Conservation (phyloP, 352 stramenopile genomes). For the Pythium grandisporangium region DNA sequence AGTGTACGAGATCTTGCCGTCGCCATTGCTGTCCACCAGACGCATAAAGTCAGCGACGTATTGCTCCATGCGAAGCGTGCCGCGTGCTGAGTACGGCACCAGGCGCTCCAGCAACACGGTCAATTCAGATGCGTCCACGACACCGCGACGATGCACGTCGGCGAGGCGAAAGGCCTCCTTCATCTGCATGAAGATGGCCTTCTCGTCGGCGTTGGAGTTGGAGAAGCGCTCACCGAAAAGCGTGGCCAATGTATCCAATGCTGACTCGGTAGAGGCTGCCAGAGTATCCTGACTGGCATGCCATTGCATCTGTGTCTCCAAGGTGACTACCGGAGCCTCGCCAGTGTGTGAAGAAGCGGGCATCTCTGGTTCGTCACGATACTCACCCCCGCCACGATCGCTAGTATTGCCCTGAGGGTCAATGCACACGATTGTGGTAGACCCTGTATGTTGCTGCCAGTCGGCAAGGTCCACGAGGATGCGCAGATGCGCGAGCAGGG, state of each 20-base stretch:
- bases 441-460: no score
- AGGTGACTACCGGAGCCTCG: no score
- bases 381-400: no score
- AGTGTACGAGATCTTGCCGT: slow-evolving; percentile 51
- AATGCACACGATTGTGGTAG: no score
- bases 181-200: slow-evolving; percentile 69
- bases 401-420: no score
- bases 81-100: slow-evolving; percentile 41
- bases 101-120: slow-evolving; percentile 55
- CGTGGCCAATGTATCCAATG: slow-evolving; percentile 40
- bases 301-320: slow-evolving; percentile 7
- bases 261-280: slow-evolving; percentile 25
- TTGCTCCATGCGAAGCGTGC: slow-evolving; percentile 46
- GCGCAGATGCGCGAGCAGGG: slow-evolving; percentile 37
- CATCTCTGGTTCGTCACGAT: slow-evolving; percentile 3
- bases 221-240: slow-evolving; percentile 56
- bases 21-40: slow-evolving; percentile 54
- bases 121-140: slow-evolving; percentile 52
- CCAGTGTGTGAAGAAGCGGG: no score
- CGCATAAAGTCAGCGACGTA: slow-evolving; percentile 76
- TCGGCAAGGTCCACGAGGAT: slow-evolving; percentile 57
- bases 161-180: slow-evolving; percentile 65
- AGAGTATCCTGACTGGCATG: slow-evolving; percentile 20
- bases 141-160: slow-evolving; percentile 45
- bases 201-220: slow-evolving; percentile 39